phyloP scores from a whole-genome alignment of 345 rosid species.

The Eucalyptus curtisii region DNA sequence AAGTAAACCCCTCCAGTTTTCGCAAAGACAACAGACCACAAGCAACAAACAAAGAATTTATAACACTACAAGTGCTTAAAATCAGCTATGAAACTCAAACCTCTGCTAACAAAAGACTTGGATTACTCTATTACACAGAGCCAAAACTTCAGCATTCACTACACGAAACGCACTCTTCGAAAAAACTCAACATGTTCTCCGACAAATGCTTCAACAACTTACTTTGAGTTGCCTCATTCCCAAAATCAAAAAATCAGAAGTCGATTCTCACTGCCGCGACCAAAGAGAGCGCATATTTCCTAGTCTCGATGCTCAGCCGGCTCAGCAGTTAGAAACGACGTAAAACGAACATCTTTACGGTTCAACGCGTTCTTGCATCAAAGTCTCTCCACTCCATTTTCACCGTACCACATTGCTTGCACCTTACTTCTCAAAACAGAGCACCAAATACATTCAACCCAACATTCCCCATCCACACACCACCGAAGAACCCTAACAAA shows the following conservation, averaged over 20 bases:
- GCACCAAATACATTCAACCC: neutral
- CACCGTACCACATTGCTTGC: neutral
- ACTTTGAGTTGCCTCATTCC: neutral
- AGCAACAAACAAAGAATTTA: neutral
- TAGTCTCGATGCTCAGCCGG: neutral
- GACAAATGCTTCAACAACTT: neutral
- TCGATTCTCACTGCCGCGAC: neutral
- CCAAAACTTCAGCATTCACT: neutral
- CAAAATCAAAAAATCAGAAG: neutral
- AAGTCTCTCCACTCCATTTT: neutral
- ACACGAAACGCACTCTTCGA: neutral
- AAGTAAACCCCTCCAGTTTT: neutral
- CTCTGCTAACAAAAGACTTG: neutral
- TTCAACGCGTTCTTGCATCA: neutral
- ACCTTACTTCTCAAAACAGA: neutral
- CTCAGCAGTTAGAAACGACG: neutral
- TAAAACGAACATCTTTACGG: neutral
- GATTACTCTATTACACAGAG: neutral
- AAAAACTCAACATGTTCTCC: neutral
- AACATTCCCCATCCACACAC: neutral
- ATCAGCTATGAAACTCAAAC: neutral
- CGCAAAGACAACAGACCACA: neutral
- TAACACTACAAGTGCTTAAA: neutral
- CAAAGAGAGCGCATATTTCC: neutral
- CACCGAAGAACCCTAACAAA: neutral